These are phyloP conservation scores for Colletotrichum destructivum DNA, from an alignment of 2,329 filamentous ascomycete genomes.

Conservation along the genomic window DNA sequence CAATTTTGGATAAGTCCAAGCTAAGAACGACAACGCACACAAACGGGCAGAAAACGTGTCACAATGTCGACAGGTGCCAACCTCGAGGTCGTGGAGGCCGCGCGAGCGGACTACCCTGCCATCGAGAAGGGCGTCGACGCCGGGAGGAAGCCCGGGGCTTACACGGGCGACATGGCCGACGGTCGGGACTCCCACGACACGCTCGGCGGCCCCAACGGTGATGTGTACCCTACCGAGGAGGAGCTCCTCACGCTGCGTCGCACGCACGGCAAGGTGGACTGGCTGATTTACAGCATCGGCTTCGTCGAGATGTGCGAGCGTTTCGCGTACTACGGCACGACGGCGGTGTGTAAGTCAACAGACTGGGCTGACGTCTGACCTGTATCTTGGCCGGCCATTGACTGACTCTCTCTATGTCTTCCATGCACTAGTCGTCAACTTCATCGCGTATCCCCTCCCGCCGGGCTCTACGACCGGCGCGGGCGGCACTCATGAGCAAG, in stretches of 20 bases:
- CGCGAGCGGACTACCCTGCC: conserved; percentile 28
- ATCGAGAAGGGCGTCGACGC: conserved; percentile 35
- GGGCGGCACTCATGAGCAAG: conserved; percentile 47
- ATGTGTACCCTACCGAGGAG: conserved; percentile 66
- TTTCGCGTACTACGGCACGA: conserved; percentile 76
- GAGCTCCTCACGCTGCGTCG: conserved; percentile 67
- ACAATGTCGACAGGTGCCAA: conserved; percentile 37
- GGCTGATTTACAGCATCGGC: conserved; percentile 70
- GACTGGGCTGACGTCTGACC: too few relatives aligned
- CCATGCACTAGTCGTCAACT: conserved; percentile 66
- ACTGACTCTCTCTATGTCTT: conserved; percentile 43
- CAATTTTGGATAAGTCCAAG: neutral
- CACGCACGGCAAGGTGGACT: conserved; percentile 68
- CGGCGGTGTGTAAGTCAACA: conserved; percentile 67
- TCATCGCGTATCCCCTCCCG: conserved; percentile 72
- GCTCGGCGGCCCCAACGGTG: conserved; percentile 40
- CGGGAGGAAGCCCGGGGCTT: conserved; percentile 7
- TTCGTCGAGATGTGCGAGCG: conserved; percentile 77
- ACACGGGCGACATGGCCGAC: conserved; percentile 13
- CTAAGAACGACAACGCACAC: neutral
- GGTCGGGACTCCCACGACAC: neutral
- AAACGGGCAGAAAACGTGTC: neutral
- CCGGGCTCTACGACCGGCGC: conserved; percentile 65
- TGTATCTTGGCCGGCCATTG: conserved; percentile 53
- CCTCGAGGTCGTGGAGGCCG: conserved; percentile 36